phyloP scores from a whole-genome alignment of 176 grass and related monocot species.

The Aegilops bicornis region DNA sequence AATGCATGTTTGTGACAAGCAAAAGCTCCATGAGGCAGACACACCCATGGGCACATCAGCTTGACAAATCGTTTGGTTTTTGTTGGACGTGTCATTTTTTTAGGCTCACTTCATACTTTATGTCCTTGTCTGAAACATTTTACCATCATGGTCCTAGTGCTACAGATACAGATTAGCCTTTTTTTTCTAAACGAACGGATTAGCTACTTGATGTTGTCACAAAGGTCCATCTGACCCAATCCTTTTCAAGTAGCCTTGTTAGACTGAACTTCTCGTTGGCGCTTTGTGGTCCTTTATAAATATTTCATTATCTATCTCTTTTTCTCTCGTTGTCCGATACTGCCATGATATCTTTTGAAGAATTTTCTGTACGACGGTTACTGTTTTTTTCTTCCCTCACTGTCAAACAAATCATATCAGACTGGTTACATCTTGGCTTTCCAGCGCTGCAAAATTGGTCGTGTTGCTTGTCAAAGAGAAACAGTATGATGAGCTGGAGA shows the following conservation, averaged over 20 bases:
- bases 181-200: no score
- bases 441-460: slow-evolving; percentile 43
- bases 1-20: neutral
- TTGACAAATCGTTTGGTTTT: neutral
- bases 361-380: slow-evolving; percentile 21
- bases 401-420: slow-evolving; percentile 4
- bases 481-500: slow-evolving; percentile 4
- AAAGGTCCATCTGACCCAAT: slow-evolving; percentile 10
- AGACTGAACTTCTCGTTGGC: slow-evolving; percentile 43
- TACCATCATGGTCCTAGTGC: slow-evolving; percentile 10
- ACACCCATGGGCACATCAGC: neutral
- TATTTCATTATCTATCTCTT: slow-evolving; percentile 1
- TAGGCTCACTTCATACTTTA: slow-evolving; percentile 39
- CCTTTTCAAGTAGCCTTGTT: slow-evolving; percentile 48
- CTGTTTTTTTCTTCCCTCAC: slow-evolving; percentile 27
- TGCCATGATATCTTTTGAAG: slow-evolving; percentile 6
- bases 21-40: neutral
- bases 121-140: slow-evolving; percentile 32
- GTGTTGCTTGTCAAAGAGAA: slow-evolving; percentile 32
- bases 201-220: slow-evolving; percentile 23
- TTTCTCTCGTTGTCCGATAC: neutral
- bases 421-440: slow-evolving; percentile 22
- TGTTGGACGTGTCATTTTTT: neutral
- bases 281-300: slow-evolving; percentile 31
- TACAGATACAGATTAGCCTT: neutral